phyloP scores from a whole-genome alignment of 371 early-diverging fungal species.

The Dinochytrium kinnereticum region DNA sequence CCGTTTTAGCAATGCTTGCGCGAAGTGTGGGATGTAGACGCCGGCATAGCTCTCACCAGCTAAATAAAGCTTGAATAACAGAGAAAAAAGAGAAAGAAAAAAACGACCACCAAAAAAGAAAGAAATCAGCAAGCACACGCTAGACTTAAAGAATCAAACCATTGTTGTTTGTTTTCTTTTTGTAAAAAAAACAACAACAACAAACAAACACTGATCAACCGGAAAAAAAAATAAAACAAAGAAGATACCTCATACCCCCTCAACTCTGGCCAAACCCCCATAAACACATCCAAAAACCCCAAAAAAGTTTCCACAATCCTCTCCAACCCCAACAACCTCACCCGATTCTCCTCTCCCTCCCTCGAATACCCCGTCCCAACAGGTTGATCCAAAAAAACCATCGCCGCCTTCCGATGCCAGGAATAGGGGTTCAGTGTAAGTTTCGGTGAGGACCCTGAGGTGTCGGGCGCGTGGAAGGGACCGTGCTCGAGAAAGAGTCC shows the following conservation, averaged over 20 bases:
- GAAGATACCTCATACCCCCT: neutral
- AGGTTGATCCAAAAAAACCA: conserved; percentile 77
- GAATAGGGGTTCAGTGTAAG: neutral
- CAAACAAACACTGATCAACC: neutral
- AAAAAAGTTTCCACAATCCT: conserved; percentile 51
- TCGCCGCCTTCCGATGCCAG: conserved; percentile 19
- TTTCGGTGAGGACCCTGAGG: neutral
- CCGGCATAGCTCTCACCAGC: conserved; percentile 91
- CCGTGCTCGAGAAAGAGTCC: conserved; percentile 87
- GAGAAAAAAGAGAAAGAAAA: too few relatives aligned
- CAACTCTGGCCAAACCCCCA: conserved; percentile 6
- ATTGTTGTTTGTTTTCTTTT: too few relatives aligned
- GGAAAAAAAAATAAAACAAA: neutral
- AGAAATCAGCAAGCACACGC: neutral
- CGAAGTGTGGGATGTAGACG: conserved; percentile 83
- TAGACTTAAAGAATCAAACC: neutral
- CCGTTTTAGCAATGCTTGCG: conserved; percentile 31
- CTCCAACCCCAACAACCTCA: neutral
- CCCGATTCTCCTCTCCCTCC: neutral
- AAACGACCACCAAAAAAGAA: neutral
- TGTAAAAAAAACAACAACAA: neutral
- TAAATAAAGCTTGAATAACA: conserved; percentile 76
- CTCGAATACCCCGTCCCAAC: conserved; percentile 81
- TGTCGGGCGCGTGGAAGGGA: conserved; percentile 61
- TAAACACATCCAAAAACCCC: conserved; percentile 65